Conservation (phyloP, 352 stramenopile genomes). For the Phytophthora macrochlamydospora region DNA sequence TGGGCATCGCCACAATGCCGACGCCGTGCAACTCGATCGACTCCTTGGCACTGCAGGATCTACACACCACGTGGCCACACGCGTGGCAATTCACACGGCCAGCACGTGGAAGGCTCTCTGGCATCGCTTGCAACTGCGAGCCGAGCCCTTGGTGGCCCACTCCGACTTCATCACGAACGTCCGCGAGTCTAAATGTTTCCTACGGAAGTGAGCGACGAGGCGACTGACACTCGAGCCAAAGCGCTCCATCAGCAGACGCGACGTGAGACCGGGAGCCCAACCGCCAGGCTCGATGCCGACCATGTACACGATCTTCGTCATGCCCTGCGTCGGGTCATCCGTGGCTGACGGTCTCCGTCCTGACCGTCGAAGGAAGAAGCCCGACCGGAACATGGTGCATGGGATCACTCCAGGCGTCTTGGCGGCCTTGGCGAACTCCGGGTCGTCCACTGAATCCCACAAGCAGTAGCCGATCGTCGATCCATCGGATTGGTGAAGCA, state of each 20-base stretch:
- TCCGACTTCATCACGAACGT: constrained; percentile 55
- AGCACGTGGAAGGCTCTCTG: constrained; percentile 40
- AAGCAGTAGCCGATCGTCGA: constrained; percentile 66
- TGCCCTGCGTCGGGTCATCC: constrained; percentile 8
- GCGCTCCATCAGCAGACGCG: constrained; percentile 45
- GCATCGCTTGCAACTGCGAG: constrained; percentile 43
- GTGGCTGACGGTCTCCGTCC: constrained; percentile 13
- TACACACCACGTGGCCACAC: constrained; percentile 45
- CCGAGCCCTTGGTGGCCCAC: constrained; percentile 40
- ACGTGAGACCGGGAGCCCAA: constrained; percentile 35
- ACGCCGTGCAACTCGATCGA: constrained; percentile 43
- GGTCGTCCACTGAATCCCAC: constrained; percentile 60
- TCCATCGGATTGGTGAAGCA: constrained; percentile 40
- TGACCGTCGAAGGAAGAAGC: constrained; percentile 49
- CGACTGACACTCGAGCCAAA: constrained; percentile 47
- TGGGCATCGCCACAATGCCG: constrained; percentile 44
- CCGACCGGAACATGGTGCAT: constrained; percentile 54
- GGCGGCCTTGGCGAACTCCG: constrained; percentile 23
- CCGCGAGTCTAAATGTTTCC: constrained; percentile 46
- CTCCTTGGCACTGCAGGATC: constrained; percentile 42
- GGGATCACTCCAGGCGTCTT: constrained; percentile 24
- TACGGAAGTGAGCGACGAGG: constrained; percentile 54
- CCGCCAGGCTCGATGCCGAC: constrained; percentile 47
- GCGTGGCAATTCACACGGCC: constrained; percentile 47
- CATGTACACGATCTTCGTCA: constrained; percentile 71